Base-by-base conservation (phyloP, 2,329 filamentous ascomycete genomes). In the Aureobasidium pullulans region DNA sequence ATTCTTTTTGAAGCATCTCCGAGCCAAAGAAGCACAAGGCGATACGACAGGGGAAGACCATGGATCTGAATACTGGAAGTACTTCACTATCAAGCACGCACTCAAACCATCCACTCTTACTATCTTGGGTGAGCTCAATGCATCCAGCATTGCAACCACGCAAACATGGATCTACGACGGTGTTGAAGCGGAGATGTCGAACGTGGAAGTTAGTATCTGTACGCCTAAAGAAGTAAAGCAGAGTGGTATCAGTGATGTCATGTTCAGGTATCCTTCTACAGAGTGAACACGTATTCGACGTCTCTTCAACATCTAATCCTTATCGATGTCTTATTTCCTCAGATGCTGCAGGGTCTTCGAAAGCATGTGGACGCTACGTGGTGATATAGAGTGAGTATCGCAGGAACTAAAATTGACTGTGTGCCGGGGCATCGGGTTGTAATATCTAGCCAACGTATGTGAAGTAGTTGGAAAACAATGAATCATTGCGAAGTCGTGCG, bases 11-110 rank as follows among this genome's bases (percentile, higher is more conserved):
- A 46, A 56, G 29, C n/a, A 56, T 46, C 52, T 56, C 16, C 29
- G 44, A 56, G 52, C 40, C 29, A 56, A 56, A 56, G 52, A 56
- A 56, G 52, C n/a, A 56, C 39, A 56, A 44, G 52, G 52, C 11
- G 40, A 57, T 57, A 37, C 29, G n/a, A 46, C 40, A 46, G 40
- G 31, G 16, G 10, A 57, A 57, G 6, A 46, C 11, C n/a, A 46
- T 46, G 29, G 8, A 37, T 11, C 1, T 57, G 31, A 8, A 37
- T 46, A 16, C 16, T 57, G 40, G 52, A 57, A 57, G 40, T 57
- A 36, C 40, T 57, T 13, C 28, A 57, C 52, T 29, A 57, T 37
- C 29, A 57, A 57, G 52, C 4, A 57, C 52, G 40, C 52, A 57
- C 10, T 57, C 28, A 46, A n/a, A 7, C 40, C 40, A 57, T 57